phyloP scores from a whole-genome alignment of 495 filamentous ascomycete species.

The Trichodelitschia bisporula region DNA sequence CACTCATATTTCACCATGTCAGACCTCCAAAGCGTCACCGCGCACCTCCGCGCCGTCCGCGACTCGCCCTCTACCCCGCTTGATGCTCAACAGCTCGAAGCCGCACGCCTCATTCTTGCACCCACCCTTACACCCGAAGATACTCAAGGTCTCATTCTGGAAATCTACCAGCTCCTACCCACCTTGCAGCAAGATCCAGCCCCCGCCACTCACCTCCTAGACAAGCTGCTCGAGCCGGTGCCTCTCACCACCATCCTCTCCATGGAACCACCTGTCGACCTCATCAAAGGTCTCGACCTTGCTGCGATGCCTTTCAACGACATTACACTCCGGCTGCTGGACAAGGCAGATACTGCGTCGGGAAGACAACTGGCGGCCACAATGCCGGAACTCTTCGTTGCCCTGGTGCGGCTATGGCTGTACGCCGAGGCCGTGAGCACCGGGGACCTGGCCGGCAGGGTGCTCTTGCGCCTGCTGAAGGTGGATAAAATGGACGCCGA shows the following conservation, averaged over 20 bases:
- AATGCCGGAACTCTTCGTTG: slow-evolving; percentile 32
- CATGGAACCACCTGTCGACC: slow-evolving; percentile 5
- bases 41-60: too few relatives aligned
- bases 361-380: slow-evolving; percentile 37
- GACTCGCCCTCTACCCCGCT: too few relatives aligned
- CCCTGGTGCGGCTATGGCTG: slow-evolving; percentile 47
- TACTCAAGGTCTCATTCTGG: not conserved
- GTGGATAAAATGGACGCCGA: slow-evolving; percentile 28
- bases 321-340: slow-evolving; percentile 42
- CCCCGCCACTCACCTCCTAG: not conserved
- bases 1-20: too few relatives aligned
- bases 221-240: not conserved
- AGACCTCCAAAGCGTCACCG: too few relatives aligned
- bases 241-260: not conserved
- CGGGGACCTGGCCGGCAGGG: slow-evolving; percentile 37
- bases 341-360: slow-evolving; percentile 26
- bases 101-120: not conserved
- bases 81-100: not conserved
- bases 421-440: slow-evolving; percentile 44
- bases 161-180: not conserved
- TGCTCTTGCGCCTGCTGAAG: slow-evolving; percentile 45
- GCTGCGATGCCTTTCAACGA: slow-evolving; percentile 39
- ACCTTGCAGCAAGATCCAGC: not conserved
- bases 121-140: not conserved
- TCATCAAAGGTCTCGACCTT: slow-evolving; percentile 22